A percentile compares a stretch with the other conserved stretches of the same genome.
Conservation (phyloP, 257 asterid species). For the Penstemon davidsonii region DNA sequence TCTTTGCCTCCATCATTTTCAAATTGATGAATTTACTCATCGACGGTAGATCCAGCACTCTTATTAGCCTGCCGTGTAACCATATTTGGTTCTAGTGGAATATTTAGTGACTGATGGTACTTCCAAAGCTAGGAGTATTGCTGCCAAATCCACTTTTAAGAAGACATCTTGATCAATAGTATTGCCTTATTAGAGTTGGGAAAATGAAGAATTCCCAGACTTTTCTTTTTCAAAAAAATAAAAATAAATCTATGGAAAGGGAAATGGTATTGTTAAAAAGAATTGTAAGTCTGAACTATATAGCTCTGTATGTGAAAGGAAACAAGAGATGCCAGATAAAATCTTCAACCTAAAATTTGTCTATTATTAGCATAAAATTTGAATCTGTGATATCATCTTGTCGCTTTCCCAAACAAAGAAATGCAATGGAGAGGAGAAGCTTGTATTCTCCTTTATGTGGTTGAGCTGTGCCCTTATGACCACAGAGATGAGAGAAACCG, state of each 20-base stretch:
- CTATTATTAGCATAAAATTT: background rate
- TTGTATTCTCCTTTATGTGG: background rate
- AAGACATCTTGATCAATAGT: background rate
- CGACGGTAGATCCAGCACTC: background rate
- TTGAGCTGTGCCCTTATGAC: too few species aligned
- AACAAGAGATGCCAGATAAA: background rate
- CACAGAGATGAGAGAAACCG: too few species aligned
- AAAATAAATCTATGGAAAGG: background rate
- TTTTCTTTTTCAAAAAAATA: background rate
- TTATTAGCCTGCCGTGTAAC: background rate
- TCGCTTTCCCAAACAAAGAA: background rate
- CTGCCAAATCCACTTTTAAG: background rate
- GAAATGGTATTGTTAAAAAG: background rate
- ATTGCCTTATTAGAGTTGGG: background rate
- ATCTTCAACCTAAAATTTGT: background rate
- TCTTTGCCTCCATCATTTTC: background rate
- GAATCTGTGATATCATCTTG: background rate
- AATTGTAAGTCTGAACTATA: background rate
- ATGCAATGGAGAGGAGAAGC: background rate
- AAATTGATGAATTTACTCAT: too few species aligned
- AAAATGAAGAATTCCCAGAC: background rate
- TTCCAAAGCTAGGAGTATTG: constrained; percentile 3
- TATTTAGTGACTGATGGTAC: constrained; percentile 1
- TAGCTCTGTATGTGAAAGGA: background rate
- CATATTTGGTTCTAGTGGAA: background rate